A percentile compares a stretch with the other conserved stretches of the same genome.
These are phyloP conservation scores for Talaromyces islandicus DNA, from an alignment of 2,329 filamentous ascomycete species.

Conservation along the genomic window DNA sequence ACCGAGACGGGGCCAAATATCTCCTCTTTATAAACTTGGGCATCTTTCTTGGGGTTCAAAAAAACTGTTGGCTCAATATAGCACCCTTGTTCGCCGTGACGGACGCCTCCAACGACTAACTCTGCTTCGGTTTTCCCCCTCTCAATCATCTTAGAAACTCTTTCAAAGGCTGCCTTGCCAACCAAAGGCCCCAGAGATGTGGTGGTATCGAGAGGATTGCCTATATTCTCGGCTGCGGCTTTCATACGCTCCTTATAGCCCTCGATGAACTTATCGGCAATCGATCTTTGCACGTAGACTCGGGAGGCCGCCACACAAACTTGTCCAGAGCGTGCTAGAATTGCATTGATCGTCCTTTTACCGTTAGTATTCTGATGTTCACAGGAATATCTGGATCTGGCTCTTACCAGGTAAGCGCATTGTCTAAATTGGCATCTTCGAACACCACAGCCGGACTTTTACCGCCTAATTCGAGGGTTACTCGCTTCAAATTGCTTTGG, in stretches of 20 bases:
- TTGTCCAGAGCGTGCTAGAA: conserved; percentile 33
- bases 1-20: conserved; percentile 20
- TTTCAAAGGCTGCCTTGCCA: conserved; percentile 18
- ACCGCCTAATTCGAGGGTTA: conserved; percentile 40
- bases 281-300: conserved; percentile 22
- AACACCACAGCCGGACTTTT: conserved; percentile 42
- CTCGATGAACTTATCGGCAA: conserved; percentile 16
- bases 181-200: conserved; percentile 13
- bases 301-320: conserved; percentile 27
- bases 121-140: conserved; percentile 9
- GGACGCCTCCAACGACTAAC: conserved; percentile 11
- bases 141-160: conserved; percentile 24
- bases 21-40: conserved; percentile 17
- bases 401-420: conserved; percentile 18
- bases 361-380: conserved; percentile 10
- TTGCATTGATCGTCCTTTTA: conserved; percentile 28
- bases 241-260: conserved; percentile 12
- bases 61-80: conserved; percentile 20
- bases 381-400: not conserved
- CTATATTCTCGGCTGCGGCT: conserved; percentile 16
- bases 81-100: conserved; percentile 9
- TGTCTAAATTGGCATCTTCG: conserved; percentile 39
- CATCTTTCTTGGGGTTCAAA: conserved; percentile 14
- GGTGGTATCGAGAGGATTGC: conserved; percentile 10
- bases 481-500: conserved; percentile 37